Percentiles rank a stretch among this genome's conserved stretches.
Evolutionary conservation across 2,329 filamentous ascomycete species (phyloP).

Genomic region (Pseudogymnoascus sp.): DNA sequence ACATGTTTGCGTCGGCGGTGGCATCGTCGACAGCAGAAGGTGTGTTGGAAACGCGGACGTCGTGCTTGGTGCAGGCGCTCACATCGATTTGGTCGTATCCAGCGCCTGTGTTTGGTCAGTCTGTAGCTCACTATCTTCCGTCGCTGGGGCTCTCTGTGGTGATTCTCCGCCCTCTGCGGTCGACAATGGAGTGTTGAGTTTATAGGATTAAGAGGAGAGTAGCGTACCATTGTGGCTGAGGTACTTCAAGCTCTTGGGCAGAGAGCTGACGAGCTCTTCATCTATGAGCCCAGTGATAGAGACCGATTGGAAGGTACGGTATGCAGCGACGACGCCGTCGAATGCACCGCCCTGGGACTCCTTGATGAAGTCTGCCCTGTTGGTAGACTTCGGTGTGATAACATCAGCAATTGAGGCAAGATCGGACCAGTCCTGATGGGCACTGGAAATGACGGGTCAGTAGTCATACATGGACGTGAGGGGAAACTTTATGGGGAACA

Average conservation of each 20-base stretch:
- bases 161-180: neutral
- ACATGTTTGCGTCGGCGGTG: slow-evolving; percentile 75
- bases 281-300: slow-evolving; percentile 62
- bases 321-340: slow-evolving; percentile 58
- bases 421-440: slow-evolving; percentile 55
- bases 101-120: slow-evolving; percentile 45
- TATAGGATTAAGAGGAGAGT: neutral
- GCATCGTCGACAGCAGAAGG: slow-evolving; percentile 76
- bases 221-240: slow-evolving; percentile 52
- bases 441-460: slow-evolving; percentile 38
- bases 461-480: slow-evolving; percentile 10
- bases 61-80: slow-evolving; percentile 57
- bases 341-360: slow-evolving; percentile 59
- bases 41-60: slow-evolving; percentile 68
- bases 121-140: neutral
- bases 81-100: slow-evolving; percentile 82
- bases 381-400: slow-evolving; percentile 51
- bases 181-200: neutral
- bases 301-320: slow-evolving; percentile 62
- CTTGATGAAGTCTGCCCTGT: slow-evolving; percentile 58
- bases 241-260: slow-evolving; percentile 48
- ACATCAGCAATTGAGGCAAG: slow-evolving; percentile 59
- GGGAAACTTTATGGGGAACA: slow-evolving; percentile 27
- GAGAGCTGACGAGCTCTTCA: slow-evolving; percentile 54
- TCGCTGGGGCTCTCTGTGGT: neutral